Base-by-base conservation (phyloP, 2,329 filamentous ascomycete species). In the Neonectria punicea region DNA sequence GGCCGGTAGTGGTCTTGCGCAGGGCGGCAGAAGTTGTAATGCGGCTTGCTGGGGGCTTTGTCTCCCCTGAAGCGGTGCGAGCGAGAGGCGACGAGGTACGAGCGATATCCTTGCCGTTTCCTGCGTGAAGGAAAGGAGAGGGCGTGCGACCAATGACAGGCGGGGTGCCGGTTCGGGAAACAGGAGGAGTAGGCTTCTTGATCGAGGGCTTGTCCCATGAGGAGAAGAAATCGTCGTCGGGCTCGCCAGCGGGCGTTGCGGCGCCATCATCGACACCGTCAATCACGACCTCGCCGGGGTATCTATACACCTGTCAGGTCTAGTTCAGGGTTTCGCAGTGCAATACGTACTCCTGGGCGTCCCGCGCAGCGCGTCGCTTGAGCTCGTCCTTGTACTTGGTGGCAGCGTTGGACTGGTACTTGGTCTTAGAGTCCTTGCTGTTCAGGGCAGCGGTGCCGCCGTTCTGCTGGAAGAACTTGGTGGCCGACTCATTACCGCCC, bases 161-260 rank as follows among this genome's bases (percentile, higher is more conserved):
- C 14, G 95, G 95, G 3, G 96, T 98, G 56, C 89, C 90, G 47
- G 93, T 96, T 76, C 96, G 91, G 41, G 95, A 98, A 47, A 96
- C 88, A 16, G 96, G 95, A 71, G 97, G 97, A 69, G 93, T 98
- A 39, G 95, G 95, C 73, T 94, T 90, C 86, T 98, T 99, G 82
- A 99, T 97, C 5, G 94, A 89, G 22, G 96, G 96, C 83, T 98
- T 98, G 77, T 98, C 96, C 96, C 95, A 99, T 1, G 94, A 98
- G 10, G 95, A 97, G 82, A 99, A 99, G 85, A 99, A 99, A 79
- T 98, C 96, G 76, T 98, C 94, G 73, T 98, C 94, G 22, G 88
- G 86, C 71, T 97, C 94, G 71, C 90, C 92, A 50, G 92, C 87
- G n/a, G 94, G 93, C 11, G 93, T 97, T 70, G 86, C 89, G 41